phyloP scores from a whole-genome alignment of 2,329 filamentous ascomycete species.

The Neofusicoccum laricinum region DNA sequence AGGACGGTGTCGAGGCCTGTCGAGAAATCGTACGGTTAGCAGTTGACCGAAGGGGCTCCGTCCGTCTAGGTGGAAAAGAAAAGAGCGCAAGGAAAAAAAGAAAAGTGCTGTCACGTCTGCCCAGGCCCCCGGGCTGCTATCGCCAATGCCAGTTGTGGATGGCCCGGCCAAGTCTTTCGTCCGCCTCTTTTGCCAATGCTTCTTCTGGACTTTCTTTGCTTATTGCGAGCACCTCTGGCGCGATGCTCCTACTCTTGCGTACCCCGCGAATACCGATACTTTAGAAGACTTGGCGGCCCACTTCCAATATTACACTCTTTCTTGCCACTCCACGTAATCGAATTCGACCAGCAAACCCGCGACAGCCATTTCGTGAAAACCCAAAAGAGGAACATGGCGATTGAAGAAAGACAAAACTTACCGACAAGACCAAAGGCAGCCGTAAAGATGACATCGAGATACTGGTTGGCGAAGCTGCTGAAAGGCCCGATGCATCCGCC shows the following conservation, averaged over 20 bases:
- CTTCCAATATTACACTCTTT: neutral
- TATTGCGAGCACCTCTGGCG: neutral
- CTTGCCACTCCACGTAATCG: neutral
- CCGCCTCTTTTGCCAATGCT: neutral
- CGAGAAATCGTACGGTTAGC: neutral
- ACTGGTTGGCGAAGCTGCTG: conserved; percentile 65
- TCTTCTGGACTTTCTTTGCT: neutral
- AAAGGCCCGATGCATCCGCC: conserved; percentile 68
- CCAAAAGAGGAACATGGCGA: too few relatives aligned
- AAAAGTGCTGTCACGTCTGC: neutral
- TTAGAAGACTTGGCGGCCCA: neutral
- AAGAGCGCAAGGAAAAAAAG: too few relatives aligned
- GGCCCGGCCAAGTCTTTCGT: neutral
- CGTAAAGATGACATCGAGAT: conserved; percentile 75
- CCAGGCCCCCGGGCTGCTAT: conserved; percentile 45
- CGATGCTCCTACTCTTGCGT: neutral
- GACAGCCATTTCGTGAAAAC: neutral
- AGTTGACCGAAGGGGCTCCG: neutral
- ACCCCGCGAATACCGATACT: neutral
- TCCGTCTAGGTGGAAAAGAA: neutral
- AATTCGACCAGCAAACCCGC: neutral
- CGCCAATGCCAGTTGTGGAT: neutral
- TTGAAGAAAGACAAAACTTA: conserved; percentile 27
- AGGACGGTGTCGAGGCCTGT: conserved; percentile 56
- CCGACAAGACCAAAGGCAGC: conserved; percentile 76